phyloP scores from a whole-genome alignment of 2,329 filamentous ascomycete species.

The Sarocladiaceae sp. region DNA sequence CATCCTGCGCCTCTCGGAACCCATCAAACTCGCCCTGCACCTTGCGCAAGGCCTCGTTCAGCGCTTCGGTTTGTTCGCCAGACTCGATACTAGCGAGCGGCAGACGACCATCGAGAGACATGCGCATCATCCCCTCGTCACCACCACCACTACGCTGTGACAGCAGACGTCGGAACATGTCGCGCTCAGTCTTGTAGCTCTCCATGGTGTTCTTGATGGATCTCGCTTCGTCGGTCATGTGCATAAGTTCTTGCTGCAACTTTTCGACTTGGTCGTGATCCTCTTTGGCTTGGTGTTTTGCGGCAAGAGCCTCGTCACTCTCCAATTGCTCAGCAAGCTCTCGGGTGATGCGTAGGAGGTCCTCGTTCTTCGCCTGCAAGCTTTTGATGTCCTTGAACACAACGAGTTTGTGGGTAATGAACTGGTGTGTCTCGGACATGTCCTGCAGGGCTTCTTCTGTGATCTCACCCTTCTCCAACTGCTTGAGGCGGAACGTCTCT shows the following conservation, averaged over 20 bases:
- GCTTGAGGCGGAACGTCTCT: slow-evolving; percentile 69
- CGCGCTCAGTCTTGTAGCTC: slow-evolving; percentile 90
- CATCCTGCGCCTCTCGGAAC: slow-evolving; percentile 77
- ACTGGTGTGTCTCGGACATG: slow-evolving; percentile 75
- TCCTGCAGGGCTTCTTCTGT: slow-evolving; percentile 64
- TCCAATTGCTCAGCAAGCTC: slow-evolving; percentile 86
- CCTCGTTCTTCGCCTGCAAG: slow-evolving; percentile 80
- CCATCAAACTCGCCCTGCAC: slow-evolving; percentile 85
- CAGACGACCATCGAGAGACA: slow-evolving; percentile 57
- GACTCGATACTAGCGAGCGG: slow-evolving; percentile 54
- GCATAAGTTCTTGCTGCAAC: slow-evolving; percentile 65
- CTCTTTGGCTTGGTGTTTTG: slow-evolving; percentile 55
- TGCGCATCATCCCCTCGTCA: slow-evolving; percentile 66
- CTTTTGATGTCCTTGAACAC: slow-evolving; percentile 82
- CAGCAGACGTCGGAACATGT: slow-evolving; percentile 95
- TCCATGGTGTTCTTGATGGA: slow-evolving; percentile 78
- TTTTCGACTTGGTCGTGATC: slow-evolving; percentile 68
- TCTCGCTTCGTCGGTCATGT: slow-evolving; percentile 76
- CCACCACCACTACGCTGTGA: slow-evolving; percentile 59
- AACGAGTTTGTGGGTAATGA: slow-evolving; percentile 85
- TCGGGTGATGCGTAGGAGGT: slow-evolving; percentile 74
- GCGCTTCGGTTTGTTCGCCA: slow-evolving; percentile 49
- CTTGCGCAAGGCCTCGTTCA: slow-evolving; percentile 75
- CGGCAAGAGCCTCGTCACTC: slow-evolving; percentile 73
- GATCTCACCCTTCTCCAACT: slow-evolving; percentile 69